A percentile compares a stretch with the other conserved stretches of the same genome.
These are phyloP conservation scores for Brassica carinata DNA, from an alignment of 345 rosid genomes.

Conservation along the genomic window DNA sequence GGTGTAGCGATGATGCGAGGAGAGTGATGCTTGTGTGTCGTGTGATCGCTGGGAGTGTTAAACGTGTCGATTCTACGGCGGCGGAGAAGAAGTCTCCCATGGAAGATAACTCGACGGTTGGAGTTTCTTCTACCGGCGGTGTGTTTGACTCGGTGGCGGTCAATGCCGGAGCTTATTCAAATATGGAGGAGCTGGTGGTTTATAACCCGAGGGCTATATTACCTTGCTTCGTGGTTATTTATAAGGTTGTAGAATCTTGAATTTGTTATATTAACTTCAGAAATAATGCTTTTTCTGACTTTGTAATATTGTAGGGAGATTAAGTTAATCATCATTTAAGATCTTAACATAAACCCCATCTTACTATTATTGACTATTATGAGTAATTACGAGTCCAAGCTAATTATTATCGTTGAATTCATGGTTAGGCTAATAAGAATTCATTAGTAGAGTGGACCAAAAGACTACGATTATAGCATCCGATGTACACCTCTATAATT, in stretches of 20 bases:
- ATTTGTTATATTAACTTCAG: conserved; percentile 26
- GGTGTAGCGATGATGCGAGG: conserved; percentile 52
- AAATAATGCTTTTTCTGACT: conserved; percentile 32
- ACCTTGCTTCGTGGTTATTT: conserved; percentile 94
- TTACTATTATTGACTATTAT: conserved; percentile 14
- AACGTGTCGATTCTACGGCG: conserved; percentile 46
- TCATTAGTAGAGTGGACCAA: not conserved
- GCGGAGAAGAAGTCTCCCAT: conserved; percentile 39
- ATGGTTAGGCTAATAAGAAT: conserved; percentile 9
- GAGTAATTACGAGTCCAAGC: not conserved
- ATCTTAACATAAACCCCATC: conserved; percentile 17
- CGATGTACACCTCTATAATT: too few relatives aligned
- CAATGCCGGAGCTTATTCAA: conserved; percentile 66
- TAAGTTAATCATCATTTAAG: conserved; percentile 27
- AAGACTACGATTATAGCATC: not conserved
- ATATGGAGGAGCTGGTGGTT: conserved; percentile 78
- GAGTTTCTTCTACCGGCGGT: conserved; percentile 37
- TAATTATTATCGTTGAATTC: conserved; percentile 3
- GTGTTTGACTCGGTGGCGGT: conserved; percentile 82
- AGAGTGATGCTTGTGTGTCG: conserved; percentile 97
- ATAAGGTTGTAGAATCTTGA: conserved; percentile 64
- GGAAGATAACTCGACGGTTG: conserved; percentile 10
- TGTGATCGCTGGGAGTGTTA: conserved; percentile 90
- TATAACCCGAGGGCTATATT: conserved; percentile 87
- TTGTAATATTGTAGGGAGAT: conserved; percentile 12